Percentiles rank a stretch among this genome's conserved stretches.
phyloP scores from a whole-genome alignment of 352 stramenopile genomes.

The Phytophthora hybrid region DNA sequence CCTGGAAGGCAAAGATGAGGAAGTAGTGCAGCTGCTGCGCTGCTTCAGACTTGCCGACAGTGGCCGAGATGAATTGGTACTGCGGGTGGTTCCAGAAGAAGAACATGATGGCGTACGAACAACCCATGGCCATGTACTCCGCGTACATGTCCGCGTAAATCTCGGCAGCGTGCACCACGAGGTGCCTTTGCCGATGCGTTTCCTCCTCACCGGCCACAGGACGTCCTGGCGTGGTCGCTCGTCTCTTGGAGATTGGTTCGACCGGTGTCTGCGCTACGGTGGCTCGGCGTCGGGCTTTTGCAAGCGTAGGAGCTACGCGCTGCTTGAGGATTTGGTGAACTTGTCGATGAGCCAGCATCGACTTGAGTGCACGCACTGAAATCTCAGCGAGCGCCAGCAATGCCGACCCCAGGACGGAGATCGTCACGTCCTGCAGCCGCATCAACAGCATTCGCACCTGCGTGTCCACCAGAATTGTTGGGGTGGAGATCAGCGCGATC shows the following conservation, averaged over 20 bases:
- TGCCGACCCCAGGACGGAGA: slow-evolving; percentile 26
- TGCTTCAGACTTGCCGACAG: background rate
- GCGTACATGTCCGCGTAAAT: slow-evolving; percentile 49
- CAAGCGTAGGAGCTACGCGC: background rate
- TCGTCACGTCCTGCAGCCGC: slow-evolving; percentile 15
- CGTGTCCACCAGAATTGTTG: slow-evolving; percentile 46
- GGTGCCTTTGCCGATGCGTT: background rate
- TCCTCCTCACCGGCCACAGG: background rate
- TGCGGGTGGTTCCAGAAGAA: slow-evolving; percentile 44
- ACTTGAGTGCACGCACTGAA: slow-evolving; percentile 26
- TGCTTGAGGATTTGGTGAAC: background rate
- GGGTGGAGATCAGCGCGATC: slow-evolving; percentile 30
- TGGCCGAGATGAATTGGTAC: slow-evolving; percentile 10
- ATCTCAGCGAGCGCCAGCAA: slow-evolving; percentile 35
- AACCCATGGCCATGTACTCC: too few relatives aligned
- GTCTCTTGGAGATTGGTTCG: background rate
- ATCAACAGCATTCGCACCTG: slow-evolving; percentile 47
- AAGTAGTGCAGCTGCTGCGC: background rate
- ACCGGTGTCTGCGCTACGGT: background rate
- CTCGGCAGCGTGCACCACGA: slow-evolving; percentile 33
- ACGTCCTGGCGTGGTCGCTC: background rate
- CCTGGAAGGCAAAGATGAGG: slow-evolving; percentile 16
- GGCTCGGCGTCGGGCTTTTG: background rate
- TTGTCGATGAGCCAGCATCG: slow-evolving; percentile 10
- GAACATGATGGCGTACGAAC: slow-evolving; percentile 44